phyloP scores from a whole-genome alignment of 2,329 filamentous ascomycete genomes.

The Trichoderma afroharzianum region DNA sequence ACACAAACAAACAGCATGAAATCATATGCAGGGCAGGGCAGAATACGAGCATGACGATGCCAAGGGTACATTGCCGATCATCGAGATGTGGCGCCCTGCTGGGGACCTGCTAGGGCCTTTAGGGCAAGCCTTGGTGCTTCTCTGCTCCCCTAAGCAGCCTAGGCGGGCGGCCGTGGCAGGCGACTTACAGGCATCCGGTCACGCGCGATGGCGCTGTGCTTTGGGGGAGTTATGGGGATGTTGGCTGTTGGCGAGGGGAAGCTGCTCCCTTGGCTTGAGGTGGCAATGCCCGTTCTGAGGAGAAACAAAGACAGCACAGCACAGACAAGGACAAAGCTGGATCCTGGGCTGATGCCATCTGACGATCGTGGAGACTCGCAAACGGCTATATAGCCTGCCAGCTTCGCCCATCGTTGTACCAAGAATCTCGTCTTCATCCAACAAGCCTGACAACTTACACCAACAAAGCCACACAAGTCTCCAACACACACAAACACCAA shows the following conservation, averaged over 20 bases:
- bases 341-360: background rate
- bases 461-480: background rate
- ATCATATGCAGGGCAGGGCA: background rate
- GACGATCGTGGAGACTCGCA: background rate
- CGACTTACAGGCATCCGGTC: background rate
- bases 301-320: background rate
- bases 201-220: background rate
- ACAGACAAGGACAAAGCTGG: background rate
- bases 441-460: background rate
- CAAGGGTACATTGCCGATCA: background rate
- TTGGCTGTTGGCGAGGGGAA: background rate
- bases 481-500: background rate
- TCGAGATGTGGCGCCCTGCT: background rate
- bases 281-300: background rate
- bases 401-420: background rate
- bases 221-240: background rate
- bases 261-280: background rate
- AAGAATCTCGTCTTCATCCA: background rate
- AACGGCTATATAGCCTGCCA: background rate
- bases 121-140: background rate
- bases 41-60: constrained; percentile 7
- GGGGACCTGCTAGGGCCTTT: background rate
- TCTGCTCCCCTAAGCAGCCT: background rate
- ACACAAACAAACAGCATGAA: background rate
- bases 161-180: background rate